Base-by-base conservation (phyloP, 441 rosid species). In the Erodium texanum region DNA sequence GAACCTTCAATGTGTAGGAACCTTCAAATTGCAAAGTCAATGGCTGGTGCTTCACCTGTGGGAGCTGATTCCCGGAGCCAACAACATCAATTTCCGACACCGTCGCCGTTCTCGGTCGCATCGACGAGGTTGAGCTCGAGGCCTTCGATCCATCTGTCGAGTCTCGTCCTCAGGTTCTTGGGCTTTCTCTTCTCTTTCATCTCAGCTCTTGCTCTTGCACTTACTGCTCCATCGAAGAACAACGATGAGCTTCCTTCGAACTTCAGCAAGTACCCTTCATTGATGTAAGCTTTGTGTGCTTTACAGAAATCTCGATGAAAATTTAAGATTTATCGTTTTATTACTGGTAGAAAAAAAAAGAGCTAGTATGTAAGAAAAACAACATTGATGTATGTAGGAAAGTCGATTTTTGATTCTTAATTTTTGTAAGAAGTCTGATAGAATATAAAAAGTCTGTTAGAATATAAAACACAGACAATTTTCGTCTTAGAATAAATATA, bases 101-200 rank as follows among this genome's bases (percentile, higher is more conserved):
- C 93, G 48, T 85, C 92, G 0, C 84, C 86, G 0, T 86, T 83
- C 80, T 77, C 88, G 14, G 75, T 67, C 10, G 73, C 82, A 66
- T 82, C 93, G 5, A 20, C 81, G 3, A 50, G 83, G 68, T 73
- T 76, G 82, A 77, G 80, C 67, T 61, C 78, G 0, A 76, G 81
- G 69, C 84, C 79, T 9, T 74, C 83, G 23, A 43, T 81, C 56
- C 78, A 77, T 64, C 54, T 69, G 16, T 24, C 50, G 10, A 62
- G 27, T 68, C 82, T 89, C 54, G 62, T 76, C 68, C 86, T 92
- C 64, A 83, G 91, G 59, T 82, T 80, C 74, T 29, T 77, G 63
- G 76, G 79, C 0, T 78, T 87, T 63, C 59, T 88, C 27, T 76
- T 88, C 69, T 84, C 87, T 62, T 84, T 88, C 29, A 69, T 75